phyloP scores from a whole-genome alignment of 2,329 filamentous ascomycete species.

The Aspergillus sclerotialis region DNA sequence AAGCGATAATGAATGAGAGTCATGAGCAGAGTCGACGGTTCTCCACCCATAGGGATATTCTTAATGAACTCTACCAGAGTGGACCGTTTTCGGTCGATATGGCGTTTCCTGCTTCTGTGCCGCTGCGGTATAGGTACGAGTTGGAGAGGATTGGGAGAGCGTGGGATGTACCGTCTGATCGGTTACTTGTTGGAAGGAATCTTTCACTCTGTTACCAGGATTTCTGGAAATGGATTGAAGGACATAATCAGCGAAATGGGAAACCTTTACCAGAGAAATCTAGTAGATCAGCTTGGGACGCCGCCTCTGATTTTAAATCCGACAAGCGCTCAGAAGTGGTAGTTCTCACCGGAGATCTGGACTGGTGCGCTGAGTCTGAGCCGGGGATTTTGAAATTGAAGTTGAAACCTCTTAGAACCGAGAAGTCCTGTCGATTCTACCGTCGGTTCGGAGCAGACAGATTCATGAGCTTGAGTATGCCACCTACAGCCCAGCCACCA shows the following conservation, averaged over 20 bases:
- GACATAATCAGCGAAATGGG: conserved; percentile 15
- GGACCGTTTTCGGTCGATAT: conserved; percentile 30
- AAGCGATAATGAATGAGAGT: not conserved
- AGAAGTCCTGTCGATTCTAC: conserved; percentile 38
- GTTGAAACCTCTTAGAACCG: conserved; percentile 35
- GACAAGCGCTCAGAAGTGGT: conserved; percentile 31
- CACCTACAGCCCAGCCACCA: conserved; percentile 22
- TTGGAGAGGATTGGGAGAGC: conserved; percentile 27
- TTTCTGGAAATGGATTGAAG: conserved; percentile 28
- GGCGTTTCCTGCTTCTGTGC: conserved; percentile 18
- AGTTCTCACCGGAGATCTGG: conserved; percentile 33
- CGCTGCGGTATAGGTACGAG: conserved; percentile 32
- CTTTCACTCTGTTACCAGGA: conserved; percentile 19
- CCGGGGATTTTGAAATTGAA: conserved; percentile 31
- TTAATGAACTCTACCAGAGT: conserved; percentile 21
- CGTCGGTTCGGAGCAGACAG: conserved; percentile 41
- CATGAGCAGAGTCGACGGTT: conserved; percentile 6
- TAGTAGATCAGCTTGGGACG: conserved; percentile 25
- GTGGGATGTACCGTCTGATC: conserved; percentile 20
- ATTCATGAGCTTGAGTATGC: conserved; percentile 37
- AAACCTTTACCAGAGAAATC: conserved; percentile 26
- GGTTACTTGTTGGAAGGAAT: conserved; percentile 21
- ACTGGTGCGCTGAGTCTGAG: conserved; percentile 28
- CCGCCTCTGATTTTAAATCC: conserved; percentile 25
- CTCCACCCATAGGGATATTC: conserved; percentile 14